These are phyloP conservation scores for Aspergillus melleus DNA, from an alignment of 2,329 filamentous ascomycete species.

Conservation along the genomic window DNA sequence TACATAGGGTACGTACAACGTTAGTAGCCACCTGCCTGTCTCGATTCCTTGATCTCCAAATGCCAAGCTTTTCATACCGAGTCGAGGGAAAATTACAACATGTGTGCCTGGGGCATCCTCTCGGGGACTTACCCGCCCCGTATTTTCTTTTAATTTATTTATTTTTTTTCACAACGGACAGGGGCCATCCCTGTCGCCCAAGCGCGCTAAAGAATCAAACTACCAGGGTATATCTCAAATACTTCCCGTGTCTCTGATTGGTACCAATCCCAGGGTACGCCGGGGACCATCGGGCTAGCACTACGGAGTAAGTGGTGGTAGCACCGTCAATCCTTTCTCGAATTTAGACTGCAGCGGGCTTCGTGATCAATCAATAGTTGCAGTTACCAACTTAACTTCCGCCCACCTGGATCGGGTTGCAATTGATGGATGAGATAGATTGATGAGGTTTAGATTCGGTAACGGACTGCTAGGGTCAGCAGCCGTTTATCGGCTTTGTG, in stretches of 20 bases:
- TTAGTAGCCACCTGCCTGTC: neutral
- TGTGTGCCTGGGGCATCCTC: neutral
- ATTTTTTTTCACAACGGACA: slow-evolving; percentile 21
- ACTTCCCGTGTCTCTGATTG: slow-evolving; percentile 31
- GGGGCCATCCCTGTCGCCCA: slow-evolving; percentile 25
- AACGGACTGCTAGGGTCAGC: neutral
- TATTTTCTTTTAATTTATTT: slow-evolving; percentile 1
- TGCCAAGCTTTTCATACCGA: no score
- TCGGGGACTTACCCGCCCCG: neutral
- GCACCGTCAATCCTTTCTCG: slow-evolving; percentile 25
- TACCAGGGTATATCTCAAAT: slow-evolving; percentile 39
- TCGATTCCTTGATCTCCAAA: no score
- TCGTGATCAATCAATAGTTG: slow-evolving; percentile 19
- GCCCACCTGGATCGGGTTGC: slow-evolving; percentile 2
- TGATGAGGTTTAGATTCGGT: neutral
- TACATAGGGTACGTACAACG: no score
- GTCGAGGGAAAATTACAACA: neutral
- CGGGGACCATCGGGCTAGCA: slow-evolving; percentile 17
- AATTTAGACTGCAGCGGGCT: slow-evolving; percentile 14
- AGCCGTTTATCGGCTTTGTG: neutral
- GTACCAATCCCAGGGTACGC: slow-evolving; percentile 15
- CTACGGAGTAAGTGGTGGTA: slow-evolving; percentile 23
- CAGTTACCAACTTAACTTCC: slow-evolving; percentile 3
- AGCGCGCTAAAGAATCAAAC: slow-evolving; percentile 14
- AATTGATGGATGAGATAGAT: neutral